Percentiles rank a stretch among this genome's conserved stretches.
Conservation (phyloP, 163 green algal species). For the Volvox carteri region DNA sequence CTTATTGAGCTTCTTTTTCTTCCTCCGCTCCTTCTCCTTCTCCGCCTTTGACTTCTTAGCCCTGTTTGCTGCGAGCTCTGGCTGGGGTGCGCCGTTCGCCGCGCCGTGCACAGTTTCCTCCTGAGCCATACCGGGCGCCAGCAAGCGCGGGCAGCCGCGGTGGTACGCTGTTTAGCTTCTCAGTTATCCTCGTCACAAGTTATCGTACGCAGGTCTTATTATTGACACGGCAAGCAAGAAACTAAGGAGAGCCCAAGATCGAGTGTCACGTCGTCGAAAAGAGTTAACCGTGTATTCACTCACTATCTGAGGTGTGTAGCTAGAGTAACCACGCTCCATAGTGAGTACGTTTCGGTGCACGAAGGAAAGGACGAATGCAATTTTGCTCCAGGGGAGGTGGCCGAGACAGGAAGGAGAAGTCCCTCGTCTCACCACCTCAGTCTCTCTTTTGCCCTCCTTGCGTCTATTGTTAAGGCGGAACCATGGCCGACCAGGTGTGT, state of each 20-base stretch:
- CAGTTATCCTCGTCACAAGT: neutral
- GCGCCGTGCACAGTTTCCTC: slow-evolving; percentile 8
- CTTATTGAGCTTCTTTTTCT: slow-evolving; percentile 68
- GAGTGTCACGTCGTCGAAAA: too few relatives aligned
- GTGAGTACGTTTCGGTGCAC: too few relatives aligned
- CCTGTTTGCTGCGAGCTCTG: slow-evolving; percentile 18
- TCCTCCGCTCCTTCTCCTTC: slow-evolving; percentile 65
- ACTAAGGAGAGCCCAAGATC: too few relatives aligned
- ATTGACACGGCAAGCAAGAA: too few relatives aligned
- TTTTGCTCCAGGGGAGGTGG: neutral
- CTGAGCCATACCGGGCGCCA: slow-evolving; percentile 40
- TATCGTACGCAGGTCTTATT: neutral
- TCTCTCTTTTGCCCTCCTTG: slow-evolving; percentile 22
- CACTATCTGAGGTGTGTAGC: too few relatives aligned
- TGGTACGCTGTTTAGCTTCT: neutral
- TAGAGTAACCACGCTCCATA: too few relatives aligned
- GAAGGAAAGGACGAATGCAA: too few relatives aligned
- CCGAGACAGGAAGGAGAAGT: neutral
- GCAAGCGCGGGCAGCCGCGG: neutral
- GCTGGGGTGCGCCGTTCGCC: slow-evolving; percentile 20
- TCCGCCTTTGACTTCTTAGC: slow-evolving; percentile 63
- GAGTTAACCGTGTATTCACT: too few relatives aligned
- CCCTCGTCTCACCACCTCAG: neutral
- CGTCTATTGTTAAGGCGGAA: slow-evolving; percentile 16
- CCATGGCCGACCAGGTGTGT: slow-evolving; percentile 54